Percentiles rank a stretch among this genome's conserved stretches.
phyloP scores from a whole-genome alignment of 2,329 filamentous ascomycete genomes.

The Fusarium sambucinum region DNA sequence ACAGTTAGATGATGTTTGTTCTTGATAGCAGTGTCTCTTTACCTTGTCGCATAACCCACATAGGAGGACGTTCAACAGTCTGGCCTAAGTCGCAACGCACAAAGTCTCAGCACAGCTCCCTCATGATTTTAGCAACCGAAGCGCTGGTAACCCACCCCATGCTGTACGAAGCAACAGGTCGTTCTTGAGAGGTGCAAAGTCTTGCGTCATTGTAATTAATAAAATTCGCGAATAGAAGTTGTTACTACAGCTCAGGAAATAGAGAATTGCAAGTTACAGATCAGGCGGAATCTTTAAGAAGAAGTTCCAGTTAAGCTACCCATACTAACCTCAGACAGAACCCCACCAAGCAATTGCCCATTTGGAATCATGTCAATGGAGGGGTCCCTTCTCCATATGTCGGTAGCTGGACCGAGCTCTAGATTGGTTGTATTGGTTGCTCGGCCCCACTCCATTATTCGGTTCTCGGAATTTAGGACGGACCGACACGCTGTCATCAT shows the following conservation, averaged over 20 bases:
- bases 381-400: slow-evolving; percentile 21
- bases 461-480: slow-evolving; percentile 38
- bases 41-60: slow-evolving; percentile 99
- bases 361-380: slow-evolving; percentile 28
- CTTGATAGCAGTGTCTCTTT: slow-evolving; percentile 46
- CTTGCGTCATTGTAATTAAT: slow-evolving; percentile 68
- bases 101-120: slow-evolving; percentile 42
- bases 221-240: slow-evolving; percentile 5
- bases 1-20: slow-evolving; percentile 17
- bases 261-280: slow-evolving; percentile 20
- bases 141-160: slow-evolving; percentile 71
- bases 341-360: slow-evolving; percentile 30
- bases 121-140: slow-evolving; percentile 19
- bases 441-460: slow-evolving; percentile 3
- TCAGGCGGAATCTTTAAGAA: slow-evolving; percentile 23
- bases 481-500: slow-evolving; percentile 47
- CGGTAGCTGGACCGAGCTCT: background rate
- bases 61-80: slow-evolving; percentile 89
- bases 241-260: slow-evolving; percentile 11
- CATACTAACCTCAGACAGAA: slow-evolving; percentile 12
- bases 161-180: slow-evolving; percentile 92
- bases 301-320: slow-evolving; percentile 17
- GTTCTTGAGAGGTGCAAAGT: slow-evolving; percentile 90
- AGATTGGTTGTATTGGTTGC: slow-evolving; percentile 24
- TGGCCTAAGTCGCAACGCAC: slow-evolving; percentile 69